Percentiles rank a stretch among this genome's conserved stretches.
These are phyloP conservation scores for Vicia faba DNA, from an alignment of 306 rosid species.

Conservation along the genomic window DNA sequence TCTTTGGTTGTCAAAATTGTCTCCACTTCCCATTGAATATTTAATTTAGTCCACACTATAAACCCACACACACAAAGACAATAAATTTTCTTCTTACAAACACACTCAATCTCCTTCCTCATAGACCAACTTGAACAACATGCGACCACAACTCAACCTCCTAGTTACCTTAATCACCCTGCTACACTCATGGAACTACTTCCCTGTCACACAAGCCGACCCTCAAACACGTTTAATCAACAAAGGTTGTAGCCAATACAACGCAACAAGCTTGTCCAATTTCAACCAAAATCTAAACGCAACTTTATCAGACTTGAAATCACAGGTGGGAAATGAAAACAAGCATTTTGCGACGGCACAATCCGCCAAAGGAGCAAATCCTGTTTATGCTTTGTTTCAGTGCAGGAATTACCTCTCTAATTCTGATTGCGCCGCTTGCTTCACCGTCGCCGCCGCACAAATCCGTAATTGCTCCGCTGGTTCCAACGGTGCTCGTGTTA, in stretches of 20 bases:
- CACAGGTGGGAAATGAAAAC: conserved; percentile 35
- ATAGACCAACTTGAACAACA: conserved; percentile 4
- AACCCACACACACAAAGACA: not conserved
- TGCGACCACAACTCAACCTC: conserved; percentile 2
- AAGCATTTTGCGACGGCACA: conserved; percentile 55
- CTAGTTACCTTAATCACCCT: not conserved
- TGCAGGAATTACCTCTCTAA: conserved; percentile 63
- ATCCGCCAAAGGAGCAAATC: conserved; percentile 39
- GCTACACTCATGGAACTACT: conserved; percentile 11
- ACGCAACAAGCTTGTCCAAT: conserved; percentile 47
- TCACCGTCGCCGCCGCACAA: conserved; percentile 43
- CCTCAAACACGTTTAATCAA: conserved; percentile 53
- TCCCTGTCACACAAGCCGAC: conserved; percentile 34
- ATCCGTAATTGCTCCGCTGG: conserved; percentile 68
- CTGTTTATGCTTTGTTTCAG: conserved; percentile 62
- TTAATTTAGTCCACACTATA: too few relatives aligned
- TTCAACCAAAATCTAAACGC: conserved; percentile 57
- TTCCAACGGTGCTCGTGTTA: conserved; percentile 72
- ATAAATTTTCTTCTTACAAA: not conserved
- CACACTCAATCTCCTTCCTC: not conserved
- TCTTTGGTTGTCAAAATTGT: too few relatives aligned
- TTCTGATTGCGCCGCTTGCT: conserved; percentile 56
- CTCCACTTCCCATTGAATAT: too few relatives aligned
- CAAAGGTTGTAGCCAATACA: conserved; percentile 69
- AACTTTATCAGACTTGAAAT: conserved; percentile 43